Conservation (phyloP, 441 rosid species). For the Corymbia calophylla region DNA sequence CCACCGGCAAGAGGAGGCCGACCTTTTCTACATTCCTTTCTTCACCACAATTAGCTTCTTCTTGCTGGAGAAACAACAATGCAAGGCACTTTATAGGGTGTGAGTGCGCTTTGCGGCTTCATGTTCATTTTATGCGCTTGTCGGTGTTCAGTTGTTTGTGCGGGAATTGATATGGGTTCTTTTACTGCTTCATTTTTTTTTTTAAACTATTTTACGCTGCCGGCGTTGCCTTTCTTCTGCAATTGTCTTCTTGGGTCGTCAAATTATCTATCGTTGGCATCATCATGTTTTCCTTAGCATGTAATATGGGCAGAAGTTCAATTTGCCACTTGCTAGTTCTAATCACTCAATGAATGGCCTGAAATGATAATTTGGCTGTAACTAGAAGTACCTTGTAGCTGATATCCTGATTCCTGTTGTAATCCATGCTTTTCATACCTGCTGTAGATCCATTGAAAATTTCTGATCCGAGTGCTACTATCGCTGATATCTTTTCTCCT, state of each 20-base stretch:
- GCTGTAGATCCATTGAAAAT: no score
- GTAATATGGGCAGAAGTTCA: neutral
- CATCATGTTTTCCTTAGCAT: neutral
- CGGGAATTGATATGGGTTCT: neutral
- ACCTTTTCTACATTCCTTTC: conserved; percentile 79
- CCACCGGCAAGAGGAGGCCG: conserved; percentile 68
- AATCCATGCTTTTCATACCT: neutral
- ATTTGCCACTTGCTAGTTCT: neutral
- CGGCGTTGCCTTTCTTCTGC: neutral
- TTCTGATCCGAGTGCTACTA: neutral
- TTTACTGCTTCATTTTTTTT: neutral
- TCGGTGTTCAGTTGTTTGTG: neutral
- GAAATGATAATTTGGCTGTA: neutral
- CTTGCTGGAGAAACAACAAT: conserved; percentile 88
- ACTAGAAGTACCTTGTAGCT: neutral
- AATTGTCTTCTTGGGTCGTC: neutral
- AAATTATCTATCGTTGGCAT: neutral
- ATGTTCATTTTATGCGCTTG: neutral
- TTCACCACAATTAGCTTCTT: conserved; percentile 93
- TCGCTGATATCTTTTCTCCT: neutral
- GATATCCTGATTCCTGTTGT: neutral
- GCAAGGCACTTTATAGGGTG: conserved; percentile 99
- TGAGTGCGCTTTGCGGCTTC: conserved; percentile 49
- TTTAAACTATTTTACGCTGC: neutral
- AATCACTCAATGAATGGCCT: neutral